These are phyloP conservation scores for Colletotrichum cordylinicola DNA, from an alignment of 2,329 filamentous ascomycete genomes.

Conservation along the genomic window DNA sequence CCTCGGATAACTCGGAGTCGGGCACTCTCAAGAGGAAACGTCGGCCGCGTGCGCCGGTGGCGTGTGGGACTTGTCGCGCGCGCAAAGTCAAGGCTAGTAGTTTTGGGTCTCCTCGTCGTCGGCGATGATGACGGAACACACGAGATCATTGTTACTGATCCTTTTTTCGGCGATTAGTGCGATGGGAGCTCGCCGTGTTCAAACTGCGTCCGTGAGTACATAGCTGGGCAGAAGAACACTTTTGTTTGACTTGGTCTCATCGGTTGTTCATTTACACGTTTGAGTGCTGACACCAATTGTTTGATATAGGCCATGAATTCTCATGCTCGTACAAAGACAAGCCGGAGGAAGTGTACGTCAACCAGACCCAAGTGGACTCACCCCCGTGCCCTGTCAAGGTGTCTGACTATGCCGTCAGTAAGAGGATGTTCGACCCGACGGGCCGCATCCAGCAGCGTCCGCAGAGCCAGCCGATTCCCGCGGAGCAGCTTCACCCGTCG, in stretches of 20 bases:
- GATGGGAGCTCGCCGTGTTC: constrained; percentile 18
- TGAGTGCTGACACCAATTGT: background rate
- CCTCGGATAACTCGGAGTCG: constrained; percentile 3
- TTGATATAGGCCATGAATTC: constrained; percentile 9
- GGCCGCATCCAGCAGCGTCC: constrained; percentile 3
- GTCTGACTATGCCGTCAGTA: background rate
- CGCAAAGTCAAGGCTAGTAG: constrained; percentile 21
- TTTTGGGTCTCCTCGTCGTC: background rate
- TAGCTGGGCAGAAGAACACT: background rate
- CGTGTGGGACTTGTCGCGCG: constrained; percentile 18
- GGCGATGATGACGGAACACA: background rate
- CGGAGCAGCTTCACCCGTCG: constrained; percentile 5
- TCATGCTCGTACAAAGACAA: constrained; percentile 12
- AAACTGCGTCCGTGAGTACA: constrained; percentile 21
- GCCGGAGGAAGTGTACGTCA: background rate
- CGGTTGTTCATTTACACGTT: background rate
- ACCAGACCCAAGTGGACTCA: background rate
- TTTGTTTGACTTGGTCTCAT: background rate
- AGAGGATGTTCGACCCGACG: background rate
- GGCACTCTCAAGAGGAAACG: constrained; percentile 15
- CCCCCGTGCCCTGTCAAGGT: too few species aligned
- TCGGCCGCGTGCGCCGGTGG: constrained; percentile 10
- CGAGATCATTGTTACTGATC: background rate
- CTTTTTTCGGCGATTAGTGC: background rate
- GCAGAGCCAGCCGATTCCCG: background rate